These are phyloP conservation scores for Macrocybe gigantea DNA, from an alignment of 768 basidiomycete genomes.

Conservation along the genomic window DNA sequence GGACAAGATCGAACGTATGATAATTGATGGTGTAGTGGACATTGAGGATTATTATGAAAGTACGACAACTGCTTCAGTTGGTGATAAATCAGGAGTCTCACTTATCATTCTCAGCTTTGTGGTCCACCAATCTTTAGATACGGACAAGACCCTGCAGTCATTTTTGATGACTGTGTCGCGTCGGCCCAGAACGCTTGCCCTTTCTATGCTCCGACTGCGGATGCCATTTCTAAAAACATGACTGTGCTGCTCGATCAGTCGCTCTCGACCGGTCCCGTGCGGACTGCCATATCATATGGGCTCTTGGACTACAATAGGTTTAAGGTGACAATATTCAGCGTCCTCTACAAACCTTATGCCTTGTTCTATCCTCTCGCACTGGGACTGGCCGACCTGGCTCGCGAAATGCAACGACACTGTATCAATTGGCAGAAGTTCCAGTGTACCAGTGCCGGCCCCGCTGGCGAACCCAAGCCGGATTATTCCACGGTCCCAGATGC, in stretches of 20 bases:
- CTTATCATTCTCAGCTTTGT: slow-evolving; percentile 17
- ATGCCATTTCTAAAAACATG: slow-evolving; percentile 27
- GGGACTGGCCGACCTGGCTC: slow-evolving; percentile 25
- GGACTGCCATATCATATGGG: slow-evolving; percentile 22
- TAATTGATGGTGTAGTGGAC: slow-evolving; percentile 37
- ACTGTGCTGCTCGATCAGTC: slow-evolving; percentile 26
- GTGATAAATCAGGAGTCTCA: background rate
- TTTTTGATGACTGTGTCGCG: slow-evolving; percentile 33
- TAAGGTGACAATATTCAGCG: slow-evolving; percentile 20
- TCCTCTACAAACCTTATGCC: slow-evolving; percentile 30
- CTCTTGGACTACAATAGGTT: slow-evolving; percentile 29
- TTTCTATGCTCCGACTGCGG: slow-evolving; percentile 31
- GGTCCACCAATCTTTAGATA: slow-evolving; percentile 31
- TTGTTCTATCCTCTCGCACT: slow-evolving; percentile 26
- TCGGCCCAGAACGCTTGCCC: slow-evolving; percentile 31
- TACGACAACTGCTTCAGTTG: slow-evolving; percentile 7
- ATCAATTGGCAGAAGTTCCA: background rate
- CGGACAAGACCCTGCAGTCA: slow-evolving; percentile 25
- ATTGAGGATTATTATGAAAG: slow-evolving; percentile 32
- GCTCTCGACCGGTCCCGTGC: slow-evolving; percentile 28
- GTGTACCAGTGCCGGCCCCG: slow-evolving; percentile 22
- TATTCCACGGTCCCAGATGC: background rate
- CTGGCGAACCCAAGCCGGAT: background rate
- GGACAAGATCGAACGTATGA: slow-evolving; percentile 31
- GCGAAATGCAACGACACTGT: background rate